phyloP scores from a whole-genome alignment of 345 rosid species.

The Populus euphratica region DNA sequence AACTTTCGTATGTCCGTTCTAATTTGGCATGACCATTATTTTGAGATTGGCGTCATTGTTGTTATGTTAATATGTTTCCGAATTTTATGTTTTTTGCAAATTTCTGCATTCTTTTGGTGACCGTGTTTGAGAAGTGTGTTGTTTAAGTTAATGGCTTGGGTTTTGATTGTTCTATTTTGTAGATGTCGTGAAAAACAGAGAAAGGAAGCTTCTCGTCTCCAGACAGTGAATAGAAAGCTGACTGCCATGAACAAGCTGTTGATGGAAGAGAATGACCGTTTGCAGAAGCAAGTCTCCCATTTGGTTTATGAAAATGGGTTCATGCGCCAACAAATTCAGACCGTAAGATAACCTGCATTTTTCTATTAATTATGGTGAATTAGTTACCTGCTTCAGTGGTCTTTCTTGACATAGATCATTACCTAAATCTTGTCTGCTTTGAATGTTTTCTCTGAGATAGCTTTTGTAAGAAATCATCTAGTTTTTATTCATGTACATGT shows the following conservation, averaged over 20 bases:
- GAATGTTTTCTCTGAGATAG: neutral
- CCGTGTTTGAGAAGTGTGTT: neutral
- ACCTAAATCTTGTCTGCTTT: neutral
- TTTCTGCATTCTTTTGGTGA: neutral
- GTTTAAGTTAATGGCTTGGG: neutral
- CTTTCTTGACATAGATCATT: neutral
- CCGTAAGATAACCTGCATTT: constrained; percentile 32
- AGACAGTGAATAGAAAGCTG: constrained; percentile 83
- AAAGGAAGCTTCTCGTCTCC: constrained; percentile 90
- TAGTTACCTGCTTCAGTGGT: neutral
- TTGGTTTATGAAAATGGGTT: constrained; percentile 89
- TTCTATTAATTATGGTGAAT: neutral
- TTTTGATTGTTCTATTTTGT: neutral
- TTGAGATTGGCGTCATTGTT: too few species aligned
- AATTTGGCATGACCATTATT: neutral
- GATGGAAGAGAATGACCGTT: constrained; percentile 97
- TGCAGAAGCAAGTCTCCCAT: constrained; percentile 97
- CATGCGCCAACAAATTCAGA: constrained; percentile 74
- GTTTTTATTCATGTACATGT: neutral
- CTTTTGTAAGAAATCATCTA: neutral
- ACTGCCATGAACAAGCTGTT: constrained; percentile 89
- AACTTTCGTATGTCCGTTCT: neutral
- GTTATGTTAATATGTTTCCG: neutral
- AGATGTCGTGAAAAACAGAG: constrained; percentile 99
- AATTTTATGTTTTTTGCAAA: neutral